Base-by-base conservation (phyloP, 345 rosid species). In the Jatropha curcas region DNA sequence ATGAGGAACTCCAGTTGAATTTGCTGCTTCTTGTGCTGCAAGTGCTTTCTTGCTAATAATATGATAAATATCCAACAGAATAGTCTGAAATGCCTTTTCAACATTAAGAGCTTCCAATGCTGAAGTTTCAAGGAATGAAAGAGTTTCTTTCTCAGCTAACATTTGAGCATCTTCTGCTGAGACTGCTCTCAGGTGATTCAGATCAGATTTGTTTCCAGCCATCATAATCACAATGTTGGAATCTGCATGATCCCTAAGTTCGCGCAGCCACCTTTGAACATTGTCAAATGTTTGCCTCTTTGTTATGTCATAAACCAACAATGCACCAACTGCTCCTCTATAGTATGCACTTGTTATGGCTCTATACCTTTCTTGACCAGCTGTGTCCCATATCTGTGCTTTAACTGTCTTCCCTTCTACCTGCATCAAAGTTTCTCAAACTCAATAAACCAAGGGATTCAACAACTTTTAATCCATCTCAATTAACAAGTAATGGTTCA, bases 301-400 rank as follows among this genome's bases (percentile, higher is more conserved):
- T 61, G 93, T 89, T 76, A 87, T 87, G 79, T 89, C 93, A 22
- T 84, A 89, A 77, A 89, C 89, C 28, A 89, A 55, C 30, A 89
- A 86, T 0, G 90, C 93, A 55, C 93, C 93, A 20, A 89, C 93
- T 11, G 90, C 89, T 2, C 93, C 93, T 43, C 93, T 79, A 69
- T 89, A 89, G 82, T 89, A 89, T 4, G 93, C 93, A 56, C 90
- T 89, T 45, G 93, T 89, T 72, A 89, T 87, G 33, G 93, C 90
- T 7, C 93, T 80, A 73, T 89, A 89, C 81, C 90, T 72, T 76
- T 89, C 93, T 56, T 89, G 90, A 12, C 93, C 93, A 0, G 90
- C 93, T 0, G 90, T 89, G 70, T 89, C 93, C 93, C 90, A 89
- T 79, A 89, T 89, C 62, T 89, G 93, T 62, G 93, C 90, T 84